Conservation (phyloP, 1,284 basidiomycete species). For the Puccinia polysora region DNA sequence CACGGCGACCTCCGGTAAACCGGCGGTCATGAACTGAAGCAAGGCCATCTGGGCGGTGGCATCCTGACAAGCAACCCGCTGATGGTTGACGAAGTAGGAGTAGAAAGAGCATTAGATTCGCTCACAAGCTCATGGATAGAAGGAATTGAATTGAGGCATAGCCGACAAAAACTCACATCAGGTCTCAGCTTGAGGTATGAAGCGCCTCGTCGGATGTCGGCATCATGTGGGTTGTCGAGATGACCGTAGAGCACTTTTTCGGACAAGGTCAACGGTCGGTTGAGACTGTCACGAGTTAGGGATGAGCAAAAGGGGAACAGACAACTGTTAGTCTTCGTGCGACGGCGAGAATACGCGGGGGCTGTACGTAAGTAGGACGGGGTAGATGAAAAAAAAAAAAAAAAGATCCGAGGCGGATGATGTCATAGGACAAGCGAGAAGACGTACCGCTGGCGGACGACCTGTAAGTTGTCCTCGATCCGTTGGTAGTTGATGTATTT, state of each 20-base stretch:
- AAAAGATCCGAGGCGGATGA: background rate
- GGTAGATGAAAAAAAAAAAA: conserved; percentile 2
- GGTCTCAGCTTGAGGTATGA: conserved; percentile 94
- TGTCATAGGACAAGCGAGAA: background rate
- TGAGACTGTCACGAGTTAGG: conserved; percentile 61
- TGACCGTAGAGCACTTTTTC: conserved; percentile 99
- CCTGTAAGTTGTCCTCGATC: conserved; percentile 85
- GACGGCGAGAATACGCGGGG: conserved; percentile 15
- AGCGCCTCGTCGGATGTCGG: conserved; percentile 78
- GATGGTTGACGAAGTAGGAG: too few relatives aligned
- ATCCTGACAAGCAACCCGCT: conserved; percentile 99
- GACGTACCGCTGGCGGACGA: conserved; percentile 72
- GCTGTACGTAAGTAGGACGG: background rate
- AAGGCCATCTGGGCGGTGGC: conserved; percentile 98
- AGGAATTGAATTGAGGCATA: conserved; percentile 19
- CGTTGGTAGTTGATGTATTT: conserved; percentile 93
- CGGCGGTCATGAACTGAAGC: conserved; percentile 99
- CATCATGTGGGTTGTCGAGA: conserved; percentile 83
- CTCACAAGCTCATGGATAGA: conserved; percentile 41
- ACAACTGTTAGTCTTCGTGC: conserved; percentile 39
- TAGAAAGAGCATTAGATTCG: conserved; percentile 41
- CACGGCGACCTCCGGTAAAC: conserved; percentile 93
- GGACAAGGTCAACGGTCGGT: conserved; percentile 87
- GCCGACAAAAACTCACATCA: conserved; percentile 79
- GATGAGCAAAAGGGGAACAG: background rate